These are phyloP conservation scores for Fusarium torulosum DNA, from an alignment of 2,329 filamentous ascomycete species.

Conservation along the genomic window DNA sequence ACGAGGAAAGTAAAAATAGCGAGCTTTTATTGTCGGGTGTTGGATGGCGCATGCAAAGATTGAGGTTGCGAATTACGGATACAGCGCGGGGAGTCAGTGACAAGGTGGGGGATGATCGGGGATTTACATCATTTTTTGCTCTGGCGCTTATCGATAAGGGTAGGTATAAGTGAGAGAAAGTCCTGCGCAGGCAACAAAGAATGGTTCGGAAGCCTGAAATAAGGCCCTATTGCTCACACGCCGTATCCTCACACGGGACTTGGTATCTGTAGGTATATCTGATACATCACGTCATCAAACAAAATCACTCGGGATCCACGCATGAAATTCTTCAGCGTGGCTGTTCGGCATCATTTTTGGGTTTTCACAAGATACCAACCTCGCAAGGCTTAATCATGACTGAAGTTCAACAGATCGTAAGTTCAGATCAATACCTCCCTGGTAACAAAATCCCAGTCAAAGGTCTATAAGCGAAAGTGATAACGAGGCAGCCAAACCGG, in stretches of 20 bases:
- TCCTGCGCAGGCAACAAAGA: slow-evolving; percentile 18
- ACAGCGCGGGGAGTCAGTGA: slow-evolving; percentile 14
- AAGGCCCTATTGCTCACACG: neutral
- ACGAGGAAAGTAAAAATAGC: slow-evolving; percentile 10
- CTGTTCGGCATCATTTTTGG: slow-evolving; percentile 7
- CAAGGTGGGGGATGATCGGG: slow-evolving; percentile 41
- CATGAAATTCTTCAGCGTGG: neutral
- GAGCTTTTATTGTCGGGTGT: slow-evolving; percentile 5
- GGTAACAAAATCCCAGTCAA: slow-evolving; percentile 3
- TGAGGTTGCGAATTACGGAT: slow-evolving; percentile 19
- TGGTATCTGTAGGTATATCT: neutral
- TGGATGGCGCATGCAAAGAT: slow-evolving; percentile 27
- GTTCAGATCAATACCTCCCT: slow-evolving; percentile 1
- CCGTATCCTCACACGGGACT: neutral
- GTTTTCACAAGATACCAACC: neutral
- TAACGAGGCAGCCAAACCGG: slow-evolving; percentile 33
- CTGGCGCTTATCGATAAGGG: slow-evolving; percentile 44
- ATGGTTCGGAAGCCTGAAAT: neutral
- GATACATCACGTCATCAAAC: slow-evolving; percentile 8
- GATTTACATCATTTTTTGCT: slow-evolving; percentile 46
- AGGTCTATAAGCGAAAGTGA: slow-evolving; percentile 46
- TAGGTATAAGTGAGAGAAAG: slow-evolving; percentile 26
- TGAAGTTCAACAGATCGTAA: slow-evolving; percentile 8
- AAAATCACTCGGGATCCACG: neutral
- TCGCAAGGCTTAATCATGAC: neutral